Percentiles rank a stretch among this genome's conserved stretches.
These are phyloP conservation scores for Calocera viscosa DNA, from an alignment of 768 basidiomycete species.

Conservation along the genomic window DNA sequence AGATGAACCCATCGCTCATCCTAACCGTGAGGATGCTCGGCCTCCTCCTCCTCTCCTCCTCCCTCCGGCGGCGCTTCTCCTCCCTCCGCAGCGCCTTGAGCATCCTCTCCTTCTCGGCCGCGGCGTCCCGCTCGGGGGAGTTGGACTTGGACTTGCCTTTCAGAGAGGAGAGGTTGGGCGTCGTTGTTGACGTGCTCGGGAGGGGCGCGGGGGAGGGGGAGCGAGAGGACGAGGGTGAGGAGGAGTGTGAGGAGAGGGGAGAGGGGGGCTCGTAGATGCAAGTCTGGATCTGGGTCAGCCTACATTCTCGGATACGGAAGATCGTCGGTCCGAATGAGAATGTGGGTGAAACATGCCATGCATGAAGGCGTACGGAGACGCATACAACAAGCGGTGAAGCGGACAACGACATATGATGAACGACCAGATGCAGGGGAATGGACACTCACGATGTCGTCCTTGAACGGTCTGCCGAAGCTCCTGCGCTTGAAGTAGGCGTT, in stretches of 20 bases:
- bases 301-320: too few relatives aligned
- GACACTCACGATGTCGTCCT: conserved; percentile 14
- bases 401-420: background rate
- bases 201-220: background rate
- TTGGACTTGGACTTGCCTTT: background rate
- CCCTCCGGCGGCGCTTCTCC: background rate
- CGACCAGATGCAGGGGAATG: background rate
- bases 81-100: background rate
- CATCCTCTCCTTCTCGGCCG: background rate
- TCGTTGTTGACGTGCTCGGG: background rate
- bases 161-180: background rate
- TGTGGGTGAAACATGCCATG: background rate
- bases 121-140: background rate
- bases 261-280: conserved; percentile 1
- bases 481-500: background rate
- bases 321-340: too few relatives aligned
- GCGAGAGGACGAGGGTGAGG: background rate
- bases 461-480: background rate
- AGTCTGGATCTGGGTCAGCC: too few relatives aligned
- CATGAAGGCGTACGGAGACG: background rate
- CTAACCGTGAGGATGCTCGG: background rate
- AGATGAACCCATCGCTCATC: background rate
- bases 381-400: background rate
- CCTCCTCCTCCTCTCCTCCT: background rate
- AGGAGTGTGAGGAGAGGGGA: background rate